phyloP scores from a whole-genome alignment of 108 stramenopile genomes.

The Nitzschia sp. region DNA sequence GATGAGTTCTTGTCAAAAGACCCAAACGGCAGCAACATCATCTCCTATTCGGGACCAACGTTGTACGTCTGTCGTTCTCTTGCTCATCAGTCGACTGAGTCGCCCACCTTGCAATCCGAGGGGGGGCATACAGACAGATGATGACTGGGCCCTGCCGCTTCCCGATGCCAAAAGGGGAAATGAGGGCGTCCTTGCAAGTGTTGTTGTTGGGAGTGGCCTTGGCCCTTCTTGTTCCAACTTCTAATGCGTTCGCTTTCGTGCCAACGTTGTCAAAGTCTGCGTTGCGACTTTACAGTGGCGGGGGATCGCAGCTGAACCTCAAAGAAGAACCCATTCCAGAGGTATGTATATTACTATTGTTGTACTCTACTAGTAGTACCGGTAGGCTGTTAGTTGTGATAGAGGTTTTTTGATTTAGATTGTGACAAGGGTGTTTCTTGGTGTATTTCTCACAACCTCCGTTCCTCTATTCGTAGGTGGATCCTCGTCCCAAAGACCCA shows the following conservation, averaged over 20 bases:
- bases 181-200: no score
- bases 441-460: not conserved
- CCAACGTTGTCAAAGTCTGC: not conserved
- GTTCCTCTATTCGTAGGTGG: conserved; percentile 42
- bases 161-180: no score
- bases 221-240: not conserved
- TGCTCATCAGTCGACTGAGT: no score
- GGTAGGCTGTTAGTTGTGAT: not conserved
- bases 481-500: conserved; percentile 83
- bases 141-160: no score
- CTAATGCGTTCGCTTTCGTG: conserved; percentile 4
- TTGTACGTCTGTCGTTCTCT: no score
- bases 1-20: no score
- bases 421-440: not conserved
- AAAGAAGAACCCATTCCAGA: conserved; percentile 36
- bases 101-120: no score
- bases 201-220: not conserved
- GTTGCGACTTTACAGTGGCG: not conserved
- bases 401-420: not conserved
- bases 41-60: no score
- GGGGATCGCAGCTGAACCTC: conserved; percentile 24
- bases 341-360: conserved; percentile 1
- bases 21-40: no score
- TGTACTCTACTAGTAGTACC: no score
- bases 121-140: no score